A percentile compares a stretch with the other conserved stretches of the same genome.
Conservation (phyloP, 106 monocot genomes). For the Hemerocallis citrina region DNA sequence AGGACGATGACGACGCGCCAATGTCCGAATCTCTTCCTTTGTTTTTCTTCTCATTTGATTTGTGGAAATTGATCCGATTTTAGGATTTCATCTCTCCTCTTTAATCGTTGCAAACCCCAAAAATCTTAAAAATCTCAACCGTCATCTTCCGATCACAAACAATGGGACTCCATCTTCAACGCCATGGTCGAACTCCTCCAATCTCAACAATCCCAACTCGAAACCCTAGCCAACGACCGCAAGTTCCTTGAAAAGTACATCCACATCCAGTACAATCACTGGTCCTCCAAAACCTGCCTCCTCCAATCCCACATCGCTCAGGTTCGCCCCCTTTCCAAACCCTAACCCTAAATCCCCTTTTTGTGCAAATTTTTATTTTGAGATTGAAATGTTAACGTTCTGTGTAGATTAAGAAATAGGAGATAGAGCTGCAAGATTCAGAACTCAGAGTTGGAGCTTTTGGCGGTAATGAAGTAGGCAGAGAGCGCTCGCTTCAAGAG, state of each 20-base stretch:
- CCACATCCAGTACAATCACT: slow-evolving; percentile 25
- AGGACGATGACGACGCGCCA: too few species aligned
- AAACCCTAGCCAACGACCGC: slow-evolving; percentile 45
- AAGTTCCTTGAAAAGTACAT: slow-evolving; percentile 31
- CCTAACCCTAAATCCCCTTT: slow-evolving; percentile 5
- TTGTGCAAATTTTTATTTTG: neutral
- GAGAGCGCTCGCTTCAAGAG: slow-evolving; percentile 40
- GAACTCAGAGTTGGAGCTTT: slow-evolving; percentile 28
- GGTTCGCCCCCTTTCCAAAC: slow-evolving; percentile 12
- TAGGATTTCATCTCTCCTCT: too few species aligned
- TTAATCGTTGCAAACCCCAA: too few species aligned
- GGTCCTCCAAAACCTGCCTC: slow-evolving; percentile 10
- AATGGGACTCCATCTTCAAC: slow-evolving; percentile 34
- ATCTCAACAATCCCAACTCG: slow-evolving; percentile 30
- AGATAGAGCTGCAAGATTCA: slow-evolving; percentile 13
- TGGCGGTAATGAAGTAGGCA: slow-evolving; percentile 25
- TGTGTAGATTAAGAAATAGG: slow-evolving; percentile 35
- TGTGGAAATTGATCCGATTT: too few species aligned
- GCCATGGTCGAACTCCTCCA: slow-evolving; percentile 27
- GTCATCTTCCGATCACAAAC: slow-evolving; percentile 16
- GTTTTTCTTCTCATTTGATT: too few species aligned
- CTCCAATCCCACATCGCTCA: slow-evolving; percentile 39
- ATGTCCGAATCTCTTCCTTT: too few species aligned
- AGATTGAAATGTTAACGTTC: too few species aligned
- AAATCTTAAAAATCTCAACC: too few species aligned